phyloP scores from a whole-genome alignment of 108 stramenopile genomes.

The Fistulifera solaris region DNA sequence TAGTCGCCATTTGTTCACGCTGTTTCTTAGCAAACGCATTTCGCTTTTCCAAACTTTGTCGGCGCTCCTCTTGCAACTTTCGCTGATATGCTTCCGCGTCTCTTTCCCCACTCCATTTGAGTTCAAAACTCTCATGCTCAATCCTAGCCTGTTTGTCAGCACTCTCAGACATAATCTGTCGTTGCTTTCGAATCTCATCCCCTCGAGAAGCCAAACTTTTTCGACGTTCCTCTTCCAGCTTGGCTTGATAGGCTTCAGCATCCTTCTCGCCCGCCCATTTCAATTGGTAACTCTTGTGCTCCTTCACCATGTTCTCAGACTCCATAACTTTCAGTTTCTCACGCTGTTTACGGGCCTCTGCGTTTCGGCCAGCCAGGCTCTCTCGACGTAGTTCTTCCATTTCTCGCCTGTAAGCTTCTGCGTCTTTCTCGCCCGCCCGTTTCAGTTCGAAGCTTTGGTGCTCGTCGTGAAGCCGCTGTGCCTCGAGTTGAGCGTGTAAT shows the following conservation, averaged over 20 bases:
- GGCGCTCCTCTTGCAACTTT: conserved; percentile 22
- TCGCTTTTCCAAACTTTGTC: conserved; percentile 34
- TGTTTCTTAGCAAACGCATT: conserved; percentile 25
- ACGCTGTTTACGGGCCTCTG: conserved; percentile 17
- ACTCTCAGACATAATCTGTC: conserved; percentile 23
- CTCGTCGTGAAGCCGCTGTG: conserved; percentile 27
- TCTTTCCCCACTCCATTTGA: conserved; percentile 37
- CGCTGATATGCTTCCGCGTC: conserved; percentile 39
- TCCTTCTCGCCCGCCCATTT: conserved; percentile 45
- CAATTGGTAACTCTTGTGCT: conserved; percentile 22
- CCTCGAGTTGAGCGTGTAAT: conserved; percentile 29
- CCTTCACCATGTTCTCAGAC: conserved; percentile 16
- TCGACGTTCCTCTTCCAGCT: conserved; percentile 25
- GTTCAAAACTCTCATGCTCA: conserved; percentile 33
- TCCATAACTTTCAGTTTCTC: conserved; percentile 3
- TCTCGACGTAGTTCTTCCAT: conserved; percentile 29
- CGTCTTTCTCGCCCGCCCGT: conserved; percentile 63
- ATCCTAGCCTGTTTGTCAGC: conserved; percentile 17
- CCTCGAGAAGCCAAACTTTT: conserved; percentile 36
- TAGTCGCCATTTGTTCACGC: conserved; percentile 10
- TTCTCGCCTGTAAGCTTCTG: conserved; percentile 49
- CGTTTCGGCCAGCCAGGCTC: conserved; percentile 28
- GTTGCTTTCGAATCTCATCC: conserved; percentile 19
- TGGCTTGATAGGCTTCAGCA: conserved; percentile 29
- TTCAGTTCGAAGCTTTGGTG: conserved; percentile 57